Base-by-base conservation (phyloP, 208 protist species). In the Plasmodiophora brassicae region DNA sequence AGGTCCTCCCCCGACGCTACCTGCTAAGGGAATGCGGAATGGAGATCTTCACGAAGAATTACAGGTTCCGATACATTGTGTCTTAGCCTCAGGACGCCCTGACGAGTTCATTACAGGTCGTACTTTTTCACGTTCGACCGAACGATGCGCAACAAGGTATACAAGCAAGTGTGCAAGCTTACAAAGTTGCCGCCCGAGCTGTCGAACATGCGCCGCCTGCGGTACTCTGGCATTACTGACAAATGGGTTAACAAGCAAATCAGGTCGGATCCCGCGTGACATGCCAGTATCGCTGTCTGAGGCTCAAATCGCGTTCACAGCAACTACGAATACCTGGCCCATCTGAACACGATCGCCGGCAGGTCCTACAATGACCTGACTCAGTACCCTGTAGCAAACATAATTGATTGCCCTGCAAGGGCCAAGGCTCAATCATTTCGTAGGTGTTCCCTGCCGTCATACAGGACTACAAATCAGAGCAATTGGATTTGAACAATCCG, bases 241-340 rank as follows among this genome's bases (percentile, higher is more conserved):
- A 78, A 78, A 78, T 78, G 65, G 65, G 65, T 78, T 38, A 78
- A 78, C n/a, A 78, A 38, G 65, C 65, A 78, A 78, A 78, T 78
- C n/a, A 78, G 65, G 65, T 78, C 50, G 50, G 50, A 28, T 14
- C 25, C 20, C 20, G 20, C 20, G 50, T 57, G 14, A 28, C 25
- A 57, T 14, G 20, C 25, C 25, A 25, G 50, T 25, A 57, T 28
- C 25, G 14, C 14, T 57, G 50, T 57, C 50, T 28, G 14, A 25
- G 50, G n/a, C n/a, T n/a, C n/a, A n/a, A n/a, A n/a, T 5, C 65
- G 14, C 25, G 14, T 57, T 5, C 65, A 36, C 65, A 78, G 65
- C 44, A 99, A 99, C 91, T 98, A 99, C 93, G 97, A 99, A 28
- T 99, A 99, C 91, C 91, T 99, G 5, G 94, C 99, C 92, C 93